Base-by-base conservation (phyloP, 139 green algal species). In the Chara braunii region DNA sequence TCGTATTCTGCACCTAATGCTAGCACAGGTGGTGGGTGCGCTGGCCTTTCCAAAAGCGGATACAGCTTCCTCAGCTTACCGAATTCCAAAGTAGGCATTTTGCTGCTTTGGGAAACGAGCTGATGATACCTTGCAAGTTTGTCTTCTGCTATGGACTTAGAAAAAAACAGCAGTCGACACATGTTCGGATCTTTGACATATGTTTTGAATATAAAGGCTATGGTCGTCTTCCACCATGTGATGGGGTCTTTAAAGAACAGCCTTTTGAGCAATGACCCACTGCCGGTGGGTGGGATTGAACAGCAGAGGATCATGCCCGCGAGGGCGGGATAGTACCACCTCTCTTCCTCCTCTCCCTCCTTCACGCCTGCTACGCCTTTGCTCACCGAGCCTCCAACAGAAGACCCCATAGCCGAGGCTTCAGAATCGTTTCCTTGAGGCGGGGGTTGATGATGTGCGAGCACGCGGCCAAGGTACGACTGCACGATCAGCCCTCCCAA, bases 401-500 rank as follows among this genome's bases (percentile, higher is more conserved):
- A 28, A 14, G 12, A 50, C 35, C 35, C 48, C 61, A 68, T 28
- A 33, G 32, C 1, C n/a, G n/a, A 24, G 28, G n/a, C n/a, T n/a
- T n/a, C n/a, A n/a, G n/a, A n/a, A n/a, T n/a, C n/a, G n/a, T n/a
- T n/a, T n/a, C n/a, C n/a, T n/a, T n/a, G n/a, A n/a, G n/a, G n/a
- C n/a, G n/a, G n/a, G n/a, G n/a, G n/a, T n/a, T n/a, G n/a, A n/a
- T n/a, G n/a, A n/a, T n/a, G n/a, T n/a, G n/a, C n/a, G n/a, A n/a
- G 62, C 31, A 78, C 42, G 8, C 58, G 37, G 51, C 54, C 22
- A 7, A 50, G 59, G 40, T 74, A 95, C 73, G 83, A 78, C 64
- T 95, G 86, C 30, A 81, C 65, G 6, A 91, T 73, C 14, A 95
- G 56, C 5, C 86, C 89, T 0, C 85, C 87, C 63, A 95, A 94